These are phyloP conservation scores for Monilinia polystroma DNA, from an alignment of 2,329 filamentous ascomycete species.

Conservation along the genomic window DNA sequence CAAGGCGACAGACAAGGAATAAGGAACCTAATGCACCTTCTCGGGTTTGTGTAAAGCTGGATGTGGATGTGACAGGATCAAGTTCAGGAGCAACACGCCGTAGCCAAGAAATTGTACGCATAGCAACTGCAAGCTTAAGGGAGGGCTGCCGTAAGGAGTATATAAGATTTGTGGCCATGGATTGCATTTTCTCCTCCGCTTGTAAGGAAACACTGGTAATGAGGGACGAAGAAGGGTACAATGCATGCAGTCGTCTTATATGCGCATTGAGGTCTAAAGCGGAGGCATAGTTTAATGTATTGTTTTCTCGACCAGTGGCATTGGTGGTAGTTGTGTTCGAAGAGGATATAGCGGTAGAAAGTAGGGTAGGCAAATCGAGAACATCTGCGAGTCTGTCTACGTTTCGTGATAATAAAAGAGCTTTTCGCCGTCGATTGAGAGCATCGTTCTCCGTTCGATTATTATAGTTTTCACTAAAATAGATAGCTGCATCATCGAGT, in stretches of 20 bases:
- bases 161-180: conserved; percentile 84
- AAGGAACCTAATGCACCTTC: conserved; percentile 76
- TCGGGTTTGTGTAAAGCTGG: conserved; percentile 38
- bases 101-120: conserved; percentile 89
- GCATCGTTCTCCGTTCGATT: conserved; percentile 67
- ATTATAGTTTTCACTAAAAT: conserved; percentile 81
- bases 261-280: conserved; percentile 92
- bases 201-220: conserved; percentile 71
- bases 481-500: conserved; percentile 74
- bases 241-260: conserved; percentile 76
- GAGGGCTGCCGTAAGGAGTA: conserved; percentile 70
- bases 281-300: conserved; percentile 75
- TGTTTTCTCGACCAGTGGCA: conserved; percentile 41
- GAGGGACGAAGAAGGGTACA: conserved; percentile 78
- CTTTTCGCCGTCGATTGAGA: conserved; percentile 72
- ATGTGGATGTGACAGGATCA: conserved; percentile 45
- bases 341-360: conserved; percentile 73
- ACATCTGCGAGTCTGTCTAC: conserved; percentile 88
- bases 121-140: conserved; percentile 83
- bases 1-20: conserved; percentile 82
- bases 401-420: conserved; percentile 79
- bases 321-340: conserved; percentile 44
- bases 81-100: conserved; percentile 83
- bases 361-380: conserved; percentile 80
- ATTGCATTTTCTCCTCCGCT: conserved; percentile 82